phyloP scores from a whole-genome alignment of 257 asterid genomes.

The Solanum megistacrolobum region DNA sequence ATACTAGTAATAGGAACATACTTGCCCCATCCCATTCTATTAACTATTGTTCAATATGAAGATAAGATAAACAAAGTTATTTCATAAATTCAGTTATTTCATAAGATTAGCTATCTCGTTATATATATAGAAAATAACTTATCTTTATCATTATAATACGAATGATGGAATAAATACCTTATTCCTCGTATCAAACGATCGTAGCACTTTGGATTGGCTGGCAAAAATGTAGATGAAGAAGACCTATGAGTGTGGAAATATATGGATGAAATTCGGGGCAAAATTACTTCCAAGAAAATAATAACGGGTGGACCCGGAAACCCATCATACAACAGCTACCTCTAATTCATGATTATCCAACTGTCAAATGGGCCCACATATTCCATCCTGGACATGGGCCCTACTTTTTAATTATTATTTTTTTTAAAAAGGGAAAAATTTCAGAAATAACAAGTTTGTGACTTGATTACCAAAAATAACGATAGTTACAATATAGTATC shows the following conservation, averaged over 20 bases:
- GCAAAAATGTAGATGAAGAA: neutral
- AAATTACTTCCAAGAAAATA: neutral
- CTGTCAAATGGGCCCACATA: conserved; percentile 7
- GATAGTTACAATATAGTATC: neutral
- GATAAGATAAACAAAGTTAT: neutral
- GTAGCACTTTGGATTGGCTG: neutral
- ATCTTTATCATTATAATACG: too few species aligned
- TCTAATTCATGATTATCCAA: conserved; percentile 6
- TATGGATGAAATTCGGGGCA: neutral
- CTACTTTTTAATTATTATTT: neutral
- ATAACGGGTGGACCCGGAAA: conserved; percentile 15
- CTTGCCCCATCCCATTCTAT: neutral
- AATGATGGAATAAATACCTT: too few species aligned
- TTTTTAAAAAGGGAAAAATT: neutral
- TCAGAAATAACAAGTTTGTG: neutral
- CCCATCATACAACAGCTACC: conserved; percentile 10
- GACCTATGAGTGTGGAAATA: neutral
- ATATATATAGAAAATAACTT: too few species aligned
- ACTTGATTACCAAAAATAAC: neutral
- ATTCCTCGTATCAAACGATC: too few species aligned
- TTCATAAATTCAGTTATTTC: rapidly evolving
- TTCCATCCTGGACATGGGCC: conserved; percentile 7
- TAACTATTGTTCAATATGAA: neutral
- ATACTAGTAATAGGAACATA: neutral
- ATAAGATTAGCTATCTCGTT: too few species aligned